phyloP scores from a whole-genome alignment of 495 filamentous ascomycete species.

The Aspergillus wentii region DNA sequence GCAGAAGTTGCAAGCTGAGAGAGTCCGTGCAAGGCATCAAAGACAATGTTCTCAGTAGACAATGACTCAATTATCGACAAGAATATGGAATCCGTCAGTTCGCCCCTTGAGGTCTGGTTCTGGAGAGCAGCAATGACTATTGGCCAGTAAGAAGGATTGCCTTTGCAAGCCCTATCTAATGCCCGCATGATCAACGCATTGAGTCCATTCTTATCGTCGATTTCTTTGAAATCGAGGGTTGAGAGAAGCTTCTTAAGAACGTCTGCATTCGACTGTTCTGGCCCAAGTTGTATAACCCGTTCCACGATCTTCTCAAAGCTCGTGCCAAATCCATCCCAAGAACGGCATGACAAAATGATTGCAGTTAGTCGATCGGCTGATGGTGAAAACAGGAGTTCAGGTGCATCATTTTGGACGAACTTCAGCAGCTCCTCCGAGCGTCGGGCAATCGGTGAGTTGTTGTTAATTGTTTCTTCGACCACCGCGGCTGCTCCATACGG shows the following conservation, averaged over 20 bases:
- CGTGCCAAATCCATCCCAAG: constrained; percentile 35
- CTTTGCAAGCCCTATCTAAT: constrained; percentile 30
- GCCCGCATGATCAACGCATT: constrained; percentile 32
- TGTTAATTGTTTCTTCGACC: constrained; percentile 45
- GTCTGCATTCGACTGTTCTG: constrained; percentile 31
- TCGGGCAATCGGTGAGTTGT: constrained; percentile 35
- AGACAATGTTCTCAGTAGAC: constrained; percentile 24
- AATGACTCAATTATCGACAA: constrained; percentile 31
- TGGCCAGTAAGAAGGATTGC: constrained; percentile 36
- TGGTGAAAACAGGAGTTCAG: constrained; percentile 49
- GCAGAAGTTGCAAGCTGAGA: constrained; percentile 31
- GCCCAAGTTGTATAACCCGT: constrained; percentile 30
- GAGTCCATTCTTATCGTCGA: constrained; percentile 28
- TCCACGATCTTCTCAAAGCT: constrained; percentile 37
- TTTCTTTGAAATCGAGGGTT: constrained; percentile 34
- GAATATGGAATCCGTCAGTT: constrained; percentile 39
- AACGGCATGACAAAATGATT: constrained; percentile 32
- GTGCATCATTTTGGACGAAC: constrained; percentile 44
- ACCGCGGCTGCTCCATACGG: constrained; percentile 73
- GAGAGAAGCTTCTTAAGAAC: constrained; percentile 38
- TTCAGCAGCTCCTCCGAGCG: constrained; percentile 26
- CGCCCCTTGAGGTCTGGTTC: constrained; percentile 37
- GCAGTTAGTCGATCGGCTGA: constrained; percentile 44
- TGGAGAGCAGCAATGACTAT: constrained; percentile 41
- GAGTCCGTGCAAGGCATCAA: constrained; percentile 35